Conservation (phyloP, 1,139 yeast genomes). For the Taphrina sp. region DNA sequence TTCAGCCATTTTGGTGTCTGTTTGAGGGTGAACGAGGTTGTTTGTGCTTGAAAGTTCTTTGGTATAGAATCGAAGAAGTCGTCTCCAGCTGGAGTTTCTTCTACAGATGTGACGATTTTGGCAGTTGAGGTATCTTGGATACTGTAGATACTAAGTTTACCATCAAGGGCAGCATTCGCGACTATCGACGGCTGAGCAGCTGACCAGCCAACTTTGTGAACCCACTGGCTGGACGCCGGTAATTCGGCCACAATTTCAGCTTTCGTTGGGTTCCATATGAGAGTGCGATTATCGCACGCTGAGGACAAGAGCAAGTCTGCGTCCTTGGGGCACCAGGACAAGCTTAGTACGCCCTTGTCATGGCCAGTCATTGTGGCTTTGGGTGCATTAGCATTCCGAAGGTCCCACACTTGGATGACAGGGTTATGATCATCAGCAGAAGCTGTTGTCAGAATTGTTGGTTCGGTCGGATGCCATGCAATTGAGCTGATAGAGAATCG, state of each 20-base stretch:
- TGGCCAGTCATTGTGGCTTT: slow-evolving; percentile 75
- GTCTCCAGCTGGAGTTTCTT: slow-evolving; percentile 53
- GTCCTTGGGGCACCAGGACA: slow-evolving; percentile 93
- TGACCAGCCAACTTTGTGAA: slow-evolving; percentile 81
- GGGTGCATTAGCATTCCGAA: slow-evolving; percentile 89
- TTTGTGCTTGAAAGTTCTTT: slow-evolving; percentile 32
- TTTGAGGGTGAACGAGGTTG: slow-evolving; percentile 54
- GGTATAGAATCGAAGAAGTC: slow-evolving; percentile 90
- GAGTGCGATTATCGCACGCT: slow-evolving; percentile 86
- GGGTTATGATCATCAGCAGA: slow-evolving; percentile 80
- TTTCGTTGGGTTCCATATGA: slow-evolving; percentile 82
- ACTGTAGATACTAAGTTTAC: slow-evolving; percentile 77
- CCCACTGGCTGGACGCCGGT: slow-evolving; percentile 93
- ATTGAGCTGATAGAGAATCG: slow-evolving; percentile 44
- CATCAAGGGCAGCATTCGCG: slow-evolving; percentile 92
- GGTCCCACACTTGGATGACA: slow-evolving; percentile 84
- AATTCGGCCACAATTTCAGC: slow-evolving; percentile 71
- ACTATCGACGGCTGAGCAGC: slow-evolving; percentile 84
- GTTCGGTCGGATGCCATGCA: slow-evolving; percentile 74
- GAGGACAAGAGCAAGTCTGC: slow-evolving; percentile 74
- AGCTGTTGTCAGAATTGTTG: slow-evolving; percentile 85
- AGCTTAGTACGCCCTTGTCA: slow-evolving; percentile 77
- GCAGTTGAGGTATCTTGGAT: slow-evolving; percentile 64
- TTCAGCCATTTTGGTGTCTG: slow-evolving; percentile 92
- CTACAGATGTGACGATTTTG: slow-evolving; percentile 40